These are phyloP conservation scores for Ostreobium quekettii DNA, from an alignment of 139 green algal species.

Conservation along the genomic window DNA sequence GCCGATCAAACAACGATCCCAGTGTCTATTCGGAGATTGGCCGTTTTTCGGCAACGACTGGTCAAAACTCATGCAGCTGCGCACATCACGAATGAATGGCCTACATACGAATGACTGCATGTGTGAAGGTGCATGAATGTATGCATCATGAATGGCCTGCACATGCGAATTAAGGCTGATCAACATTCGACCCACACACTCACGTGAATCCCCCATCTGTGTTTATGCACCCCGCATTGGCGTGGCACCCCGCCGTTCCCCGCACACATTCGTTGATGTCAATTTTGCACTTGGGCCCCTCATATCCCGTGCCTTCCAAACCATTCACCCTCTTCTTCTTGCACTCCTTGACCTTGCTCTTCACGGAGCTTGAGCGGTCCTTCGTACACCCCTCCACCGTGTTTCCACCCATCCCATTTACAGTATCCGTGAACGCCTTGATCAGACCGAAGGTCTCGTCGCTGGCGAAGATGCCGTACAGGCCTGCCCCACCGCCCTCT, in stretches of 20 bases:
- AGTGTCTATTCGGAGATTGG: neutral
- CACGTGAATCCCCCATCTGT: slow-evolving; percentile 17
- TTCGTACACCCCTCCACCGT: neutral
- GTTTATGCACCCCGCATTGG: slow-evolving; percentile 43
- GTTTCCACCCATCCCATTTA: neutral
- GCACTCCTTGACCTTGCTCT: too few relatives aligned
- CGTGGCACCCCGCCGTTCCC: slow-evolving; percentile 25
- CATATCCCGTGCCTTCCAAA: slow-evolving; percentile 36
- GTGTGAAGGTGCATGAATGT: too few relatives aligned
- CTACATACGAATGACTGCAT: too few relatives aligned
- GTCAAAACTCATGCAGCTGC: too few relatives aligned
- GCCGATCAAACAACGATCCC: neutral
- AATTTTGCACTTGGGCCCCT: slow-evolving; percentile 38
- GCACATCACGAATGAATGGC: too few relatives aligned
- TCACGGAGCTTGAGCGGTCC: too few relatives aligned
- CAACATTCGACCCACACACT: neutral
- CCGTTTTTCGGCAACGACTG: too few relatives aligned
- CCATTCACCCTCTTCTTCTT: slow-evolving; percentile 29
- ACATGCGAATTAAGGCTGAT: neutral
- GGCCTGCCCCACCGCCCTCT: slow-evolving; percentile 37
- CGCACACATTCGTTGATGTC: slow-evolving; percentile 53
- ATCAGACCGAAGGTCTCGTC: slow-evolving; percentile 28
- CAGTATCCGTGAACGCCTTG: neutral
- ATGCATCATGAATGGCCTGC: neutral
- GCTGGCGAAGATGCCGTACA: slow-evolving; percentile 33